Conservation (phyloP, 139 green algal genomes). For the Closterium sp. region DNA sequence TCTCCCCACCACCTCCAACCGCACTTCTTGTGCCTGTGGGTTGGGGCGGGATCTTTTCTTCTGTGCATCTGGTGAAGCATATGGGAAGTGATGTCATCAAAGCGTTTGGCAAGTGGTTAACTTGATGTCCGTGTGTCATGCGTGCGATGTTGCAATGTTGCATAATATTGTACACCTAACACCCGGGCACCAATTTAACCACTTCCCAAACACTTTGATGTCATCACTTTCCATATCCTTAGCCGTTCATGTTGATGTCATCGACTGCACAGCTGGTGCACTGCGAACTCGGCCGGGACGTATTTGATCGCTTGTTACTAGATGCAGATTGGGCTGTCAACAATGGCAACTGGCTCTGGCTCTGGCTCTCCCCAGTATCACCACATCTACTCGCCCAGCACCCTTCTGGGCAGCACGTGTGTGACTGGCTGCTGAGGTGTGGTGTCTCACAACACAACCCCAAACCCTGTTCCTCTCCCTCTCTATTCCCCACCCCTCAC, state of each 20-base stretch:
- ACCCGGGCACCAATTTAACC: too few relatives aligned
- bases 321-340: conserved; percentile 75
- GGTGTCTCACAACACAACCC: neutral
- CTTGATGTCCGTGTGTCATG: too few relatives aligned
- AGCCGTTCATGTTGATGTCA: neutral
- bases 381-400: neutral
- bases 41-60: conserved; percentile 86
- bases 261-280: conserved; percentile 44
- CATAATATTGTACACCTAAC: too few relatives aligned
- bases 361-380: neutral
- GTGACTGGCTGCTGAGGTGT: neutral
- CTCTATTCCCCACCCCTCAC: neutral
- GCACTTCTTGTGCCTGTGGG: conserved; percentile 73
- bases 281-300: conserved; percentile 82
- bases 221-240: too few relatives aligned
- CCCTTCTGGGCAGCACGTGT: neutral
- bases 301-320: conserved; percentile 88
- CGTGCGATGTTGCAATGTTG: too few relatives aligned
- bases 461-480: neutral
- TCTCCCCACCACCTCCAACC: neutral
- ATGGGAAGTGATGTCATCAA: too few relatives aligned
- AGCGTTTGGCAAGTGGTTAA: neutral
- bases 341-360: neutral
- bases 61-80: conserved; percentile 47
- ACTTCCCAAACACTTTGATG: too few relatives aligned